Conservation (phyloP, 768 basidiomycete genomes). For the Phylloporus arenicola region DNA sequence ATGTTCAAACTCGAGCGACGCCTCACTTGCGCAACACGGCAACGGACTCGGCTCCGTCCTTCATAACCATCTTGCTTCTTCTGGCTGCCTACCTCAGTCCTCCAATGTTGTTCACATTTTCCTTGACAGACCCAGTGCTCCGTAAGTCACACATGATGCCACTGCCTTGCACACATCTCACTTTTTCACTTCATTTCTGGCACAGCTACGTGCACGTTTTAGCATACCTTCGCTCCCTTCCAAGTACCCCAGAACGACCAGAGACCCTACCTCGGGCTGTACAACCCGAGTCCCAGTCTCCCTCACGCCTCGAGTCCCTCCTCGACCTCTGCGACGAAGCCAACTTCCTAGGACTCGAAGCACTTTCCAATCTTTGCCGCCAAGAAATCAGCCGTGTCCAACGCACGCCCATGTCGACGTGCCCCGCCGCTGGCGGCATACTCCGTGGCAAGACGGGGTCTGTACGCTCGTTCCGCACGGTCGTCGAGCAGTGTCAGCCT, state of each 20-base stretch:
- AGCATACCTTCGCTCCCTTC: conserved; percentile 60
- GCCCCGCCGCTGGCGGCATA: conserved; percentile 30
- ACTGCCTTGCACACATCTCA: conserved; percentile 1
- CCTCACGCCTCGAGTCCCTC: conserved; percentile 54
- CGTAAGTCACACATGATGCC: conserved; percentile 46
- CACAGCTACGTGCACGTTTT: conserved; percentile 67
- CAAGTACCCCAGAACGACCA: conserved; percentile 40
- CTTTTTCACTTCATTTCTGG: not conserved
- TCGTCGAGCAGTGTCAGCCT: conserved; percentile 49
- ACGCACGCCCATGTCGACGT: conserved; percentile 28
- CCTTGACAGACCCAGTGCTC: conserved; percentile 71
- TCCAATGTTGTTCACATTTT: conserved; percentile 61
- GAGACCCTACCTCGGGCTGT: conserved; percentile 57
- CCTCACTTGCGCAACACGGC: conserved; percentile 13
- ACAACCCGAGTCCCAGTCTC: conserved; percentile 42
- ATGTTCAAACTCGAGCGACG: conserved; percentile 47
- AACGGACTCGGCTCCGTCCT: conserved; percentile 47
- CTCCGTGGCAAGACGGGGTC: conserved; percentile 45
- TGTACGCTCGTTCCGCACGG: conserved; percentile 53
- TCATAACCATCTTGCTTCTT: conserved; percentile 57
- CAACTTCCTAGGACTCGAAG: conserved; percentile 62
- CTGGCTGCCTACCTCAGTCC: conserved; percentile 45
- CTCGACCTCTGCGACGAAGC: conserved; percentile 80
- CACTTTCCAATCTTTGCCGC: conserved; percentile 58
- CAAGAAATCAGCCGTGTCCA: conserved; percentile 59